Evolutionary conservation across 306 rosid species (phyloP).

Genomic region (Lathyrus aphaca): DNA sequence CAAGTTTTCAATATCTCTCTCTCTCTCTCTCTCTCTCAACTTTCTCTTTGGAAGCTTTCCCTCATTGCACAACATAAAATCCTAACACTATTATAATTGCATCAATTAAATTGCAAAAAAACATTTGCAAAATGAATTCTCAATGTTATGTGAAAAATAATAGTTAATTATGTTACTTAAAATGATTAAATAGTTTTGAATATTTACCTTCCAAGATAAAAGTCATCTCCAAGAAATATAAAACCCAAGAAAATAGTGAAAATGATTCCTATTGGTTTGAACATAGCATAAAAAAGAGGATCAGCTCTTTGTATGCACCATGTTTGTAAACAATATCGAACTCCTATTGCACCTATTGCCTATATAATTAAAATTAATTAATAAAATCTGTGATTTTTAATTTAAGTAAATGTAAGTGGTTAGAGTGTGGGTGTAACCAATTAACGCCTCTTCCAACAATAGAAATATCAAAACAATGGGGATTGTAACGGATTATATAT

Average conservation of each 20-base stretch:
- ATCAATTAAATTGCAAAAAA: constrained; percentile 49
- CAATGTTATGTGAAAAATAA: neutral
- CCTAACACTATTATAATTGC: constrained; percentile 50
- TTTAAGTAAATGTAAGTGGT: too few species aligned
- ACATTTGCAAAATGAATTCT: neutral
- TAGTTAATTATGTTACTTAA: neutral
- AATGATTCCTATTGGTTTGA: constrained; percentile 54
- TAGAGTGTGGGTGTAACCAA: too few species aligned
- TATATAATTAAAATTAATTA: neutral
- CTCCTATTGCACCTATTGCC: constrained; percentile 43
- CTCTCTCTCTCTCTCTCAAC: neutral
- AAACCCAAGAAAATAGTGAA: constrained; percentile 46
- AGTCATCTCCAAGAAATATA: constrained; percentile 49
- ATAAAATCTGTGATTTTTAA: too few species aligned
- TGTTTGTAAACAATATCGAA: constrained; percentile 24
- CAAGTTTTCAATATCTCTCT: constrained; percentile 2
- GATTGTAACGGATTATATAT: too few species aligned
- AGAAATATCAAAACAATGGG: too few species aligned
- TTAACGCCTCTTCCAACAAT: too few species aligned
- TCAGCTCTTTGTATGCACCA: constrained; percentile 54
- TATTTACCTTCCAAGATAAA: constrained; percentile 56
- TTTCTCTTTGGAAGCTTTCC: constrained; percentile 48
- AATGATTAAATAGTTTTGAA: neutral
- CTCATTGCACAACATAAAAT: constrained; percentile 58
- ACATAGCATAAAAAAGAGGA: constrained; percentile 55